Evolutionary conservation across 108 stramenopile species (phyloP), one percentile per base, ranked within the genome.

Genomic region (Nitzschia sp.): DNA sequence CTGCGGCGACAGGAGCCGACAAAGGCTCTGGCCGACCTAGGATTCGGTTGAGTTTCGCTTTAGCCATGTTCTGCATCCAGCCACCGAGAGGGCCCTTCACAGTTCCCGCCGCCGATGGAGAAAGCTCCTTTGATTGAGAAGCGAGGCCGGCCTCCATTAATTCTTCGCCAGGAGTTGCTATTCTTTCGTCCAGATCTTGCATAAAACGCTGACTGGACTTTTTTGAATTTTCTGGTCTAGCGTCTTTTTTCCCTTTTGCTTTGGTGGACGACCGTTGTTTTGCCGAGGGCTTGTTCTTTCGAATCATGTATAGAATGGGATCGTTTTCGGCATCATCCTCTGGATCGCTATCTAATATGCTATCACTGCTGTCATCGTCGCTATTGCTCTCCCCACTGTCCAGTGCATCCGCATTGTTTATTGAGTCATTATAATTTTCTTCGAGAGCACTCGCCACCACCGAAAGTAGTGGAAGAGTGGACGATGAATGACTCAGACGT

Each of bases 201-300:
- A 72, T 48, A 36, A 72, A 72, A 5, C 71, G 48, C n/a, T 58
- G 63, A 51, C 30, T 65, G 13, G 64, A 51, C 34, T 65, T 65
- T 21, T 51, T 55, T 32, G 21, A 0, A 8, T 5, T 42, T 1
- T 49, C 9, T 15, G 48, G 31, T 24, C 1, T 21, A 19, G 15
- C n/a, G 4, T 42, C 13, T 13, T 6, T 6, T 42, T 42, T 42
- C 13, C 9, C 6, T 42, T 42, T 42, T 42, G 38, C 6, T 42
- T 42, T 42, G 6, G 38, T 9, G 38, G 6, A 9, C 9, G 38
- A 42, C 13, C 38, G 38, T 42, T 42, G 25, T 58, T 33, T 58
- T 11, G 56, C 3, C 3, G 56, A 13, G 5, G 56, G 28, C 56
- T 15, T 58, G 32, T 26, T 36, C 19, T 54, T 56, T 24, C 68